Evolutionary conservation across 345 rosid species (phyloP).

Genomic region (Melastoma malabathricum): DNA sequence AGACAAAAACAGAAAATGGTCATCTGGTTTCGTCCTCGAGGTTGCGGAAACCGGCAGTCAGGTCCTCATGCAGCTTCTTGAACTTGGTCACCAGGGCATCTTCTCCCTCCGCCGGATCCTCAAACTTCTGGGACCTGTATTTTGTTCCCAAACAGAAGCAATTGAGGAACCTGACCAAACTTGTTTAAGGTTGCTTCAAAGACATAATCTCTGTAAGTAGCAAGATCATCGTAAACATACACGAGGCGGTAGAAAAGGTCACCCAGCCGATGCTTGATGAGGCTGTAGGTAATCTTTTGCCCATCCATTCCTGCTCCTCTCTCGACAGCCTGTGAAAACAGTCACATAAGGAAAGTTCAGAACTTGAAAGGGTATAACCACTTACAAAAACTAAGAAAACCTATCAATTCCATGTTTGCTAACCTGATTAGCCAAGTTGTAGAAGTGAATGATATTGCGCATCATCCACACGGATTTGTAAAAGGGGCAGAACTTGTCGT

Average conservation of each 20-base stretch:
- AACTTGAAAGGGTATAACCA: too few species aligned
- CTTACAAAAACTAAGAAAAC: too few species aligned
- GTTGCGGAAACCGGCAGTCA: conserved; percentile 86
- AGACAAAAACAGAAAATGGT: conserved; percentile 7
- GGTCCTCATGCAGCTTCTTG: conserved; percentile 73
- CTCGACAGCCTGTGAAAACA: conserved; percentile 63
- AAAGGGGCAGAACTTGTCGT: conserved; percentile 97
- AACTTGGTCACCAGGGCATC: conserved; percentile 71
- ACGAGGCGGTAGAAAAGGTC: conserved; percentile 92
- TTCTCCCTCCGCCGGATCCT: conserved; percentile 99
- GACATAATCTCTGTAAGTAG: neutral
- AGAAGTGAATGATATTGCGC: conserved; percentile 98
- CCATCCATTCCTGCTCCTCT: conserved; percentile 99
- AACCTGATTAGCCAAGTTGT: conserved; percentile 96
- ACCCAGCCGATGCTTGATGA: conserved; percentile 92
- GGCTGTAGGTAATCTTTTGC: conserved; percentile 83
- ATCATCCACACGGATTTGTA: conserved; percentile 99
- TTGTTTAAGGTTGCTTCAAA: neutral
- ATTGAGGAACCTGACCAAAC: neutral
- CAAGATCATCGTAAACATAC: conserved; percentile 24
- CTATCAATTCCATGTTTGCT: neutral
- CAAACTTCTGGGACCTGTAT: conserved; percentile 88
- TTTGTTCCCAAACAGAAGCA: neutral
- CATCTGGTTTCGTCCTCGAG: conserved; percentile 93
- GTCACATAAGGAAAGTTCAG: too few species aligned